Conservation (phyloP, 2,329 filamentous ascomycete species). For the Paecilomyces variotii region DNA sequence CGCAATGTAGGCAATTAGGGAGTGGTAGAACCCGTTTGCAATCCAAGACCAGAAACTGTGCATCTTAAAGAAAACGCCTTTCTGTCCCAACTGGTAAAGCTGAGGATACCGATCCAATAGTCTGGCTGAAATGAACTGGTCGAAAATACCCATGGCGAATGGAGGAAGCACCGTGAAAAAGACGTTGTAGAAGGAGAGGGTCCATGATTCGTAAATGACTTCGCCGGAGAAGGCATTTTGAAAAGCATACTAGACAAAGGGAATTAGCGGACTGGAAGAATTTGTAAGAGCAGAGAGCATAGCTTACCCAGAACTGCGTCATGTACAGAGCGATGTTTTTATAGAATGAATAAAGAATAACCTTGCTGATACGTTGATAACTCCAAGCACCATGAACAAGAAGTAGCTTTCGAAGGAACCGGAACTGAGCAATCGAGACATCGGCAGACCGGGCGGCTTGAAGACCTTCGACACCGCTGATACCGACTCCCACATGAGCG, state of each 20-base stretch:
- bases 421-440: slow-evolving; percentile 91
- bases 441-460: slow-evolving; percentile 94
- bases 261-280: slow-evolving; percentile 20
- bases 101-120: slow-evolving; percentile 93
- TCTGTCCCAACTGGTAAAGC: slow-evolving; percentile 86
- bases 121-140: slow-evolving; percentile 93
- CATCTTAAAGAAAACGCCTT: slow-evolving; percentile 86
- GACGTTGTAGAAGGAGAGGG: slow-evolving; percentile 98
- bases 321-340: slow-evolving; percentile 98
- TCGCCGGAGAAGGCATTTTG: slow-evolving; percentile 97
- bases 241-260: slow-evolving; percentile 66
- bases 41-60: slow-evolving; percentile 93
- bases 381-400: slow-evolving; percentile 96
- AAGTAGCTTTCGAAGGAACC: slow-evolving; percentile 85
- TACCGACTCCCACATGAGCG: slow-evolving; percentile 94
- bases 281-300: neutral
- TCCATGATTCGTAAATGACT: slow-evolving; percentile 99
- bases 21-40: slow-evolving; percentile 90
- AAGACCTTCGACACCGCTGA: slow-evolving; percentile 92
- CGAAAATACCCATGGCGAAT: slow-evolving; percentile 89
- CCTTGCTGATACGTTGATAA: slow-evolving; percentile 93
- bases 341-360: slow-evolving; percentile 97
- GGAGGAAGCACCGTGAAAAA: slow-evolving; percentile 93
- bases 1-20: slow-evolving; percentile 81
- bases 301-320: slow-evolving; percentile 94